Conservation (phyloP, 2,329 filamentous ascomycete genomes). For the Fusarium proliferatum region DNA sequence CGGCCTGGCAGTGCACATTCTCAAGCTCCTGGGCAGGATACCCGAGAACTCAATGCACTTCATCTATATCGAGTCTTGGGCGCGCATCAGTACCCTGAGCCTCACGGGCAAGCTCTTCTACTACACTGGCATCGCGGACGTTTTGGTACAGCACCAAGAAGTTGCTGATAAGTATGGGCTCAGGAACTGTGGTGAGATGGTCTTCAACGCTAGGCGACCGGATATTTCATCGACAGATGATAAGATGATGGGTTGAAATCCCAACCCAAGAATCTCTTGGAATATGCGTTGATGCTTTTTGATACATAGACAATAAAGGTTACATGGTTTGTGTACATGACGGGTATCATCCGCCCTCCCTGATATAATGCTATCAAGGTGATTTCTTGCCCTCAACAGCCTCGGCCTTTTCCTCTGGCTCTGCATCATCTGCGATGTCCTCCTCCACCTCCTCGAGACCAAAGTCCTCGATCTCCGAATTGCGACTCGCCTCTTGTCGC, state of each 20-base stretch:
- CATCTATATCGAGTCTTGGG: slow-evolving; percentile 94
- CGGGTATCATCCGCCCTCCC: slow-evolving; percentile 33
- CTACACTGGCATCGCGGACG: slow-evolving; percentile 72
- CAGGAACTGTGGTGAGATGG: slow-evolving; percentile 53
- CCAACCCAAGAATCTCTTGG: slow-evolving; percentile 6
- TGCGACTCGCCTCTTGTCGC: slow-evolving; percentile 54
- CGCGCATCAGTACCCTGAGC: slow-evolving; percentile 83
- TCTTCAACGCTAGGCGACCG: slow-evolving; percentile 52
- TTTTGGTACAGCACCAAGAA: slow-evolving; percentile 83
- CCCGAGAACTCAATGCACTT: slow-evolving; percentile 72
- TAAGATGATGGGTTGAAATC: neutral
- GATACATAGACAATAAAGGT: slow-evolving; percentile 40
- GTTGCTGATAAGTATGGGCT: slow-evolving; percentile 63
- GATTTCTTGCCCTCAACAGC: slow-evolving; percentile 26
- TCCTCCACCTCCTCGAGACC: slow-evolving; percentile 53
- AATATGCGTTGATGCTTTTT: slow-evolving; percentile 37
- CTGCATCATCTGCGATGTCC: slow-evolving; percentile 25
- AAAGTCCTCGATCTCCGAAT: slow-evolving; percentile 57
- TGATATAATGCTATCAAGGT: slow-evolving; percentile 17
- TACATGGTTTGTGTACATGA: slow-evolving; percentile 41
- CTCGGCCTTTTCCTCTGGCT: slow-evolving; percentile 41
- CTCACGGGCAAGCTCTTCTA: slow-evolving; percentile 83
- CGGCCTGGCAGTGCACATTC: slow-evolving; percentile 59
- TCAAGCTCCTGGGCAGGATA: slow-evolving; percentile 59
- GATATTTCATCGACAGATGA: slow-evolving; percentile 31